A percentile compares a stretch with the other conserved stretches of the same genome.
Conservation (phyloP, 2,329 filamentous ascomycete genomes). For the Dendrostoma leiphaemia region DNA sequence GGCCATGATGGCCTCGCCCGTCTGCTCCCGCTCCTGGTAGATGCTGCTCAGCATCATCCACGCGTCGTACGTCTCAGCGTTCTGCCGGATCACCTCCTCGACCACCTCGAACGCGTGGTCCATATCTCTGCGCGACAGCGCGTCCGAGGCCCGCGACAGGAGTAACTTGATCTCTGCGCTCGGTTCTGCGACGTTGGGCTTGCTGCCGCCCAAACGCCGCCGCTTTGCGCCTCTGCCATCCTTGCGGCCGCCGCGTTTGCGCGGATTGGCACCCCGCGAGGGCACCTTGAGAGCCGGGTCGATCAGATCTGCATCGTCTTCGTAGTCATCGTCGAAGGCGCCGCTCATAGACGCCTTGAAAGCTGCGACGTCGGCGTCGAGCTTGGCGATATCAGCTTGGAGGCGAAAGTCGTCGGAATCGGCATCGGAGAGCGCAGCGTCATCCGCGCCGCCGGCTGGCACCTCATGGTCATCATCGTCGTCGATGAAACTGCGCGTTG, state of each 20-base stretch:
- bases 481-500: slow-evolving; percentile 6
- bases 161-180: slow-evolving; percentile 69
- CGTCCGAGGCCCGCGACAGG: slow-evolving; percentile 64
- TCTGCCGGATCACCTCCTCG: slow-evolving; percentile 65
- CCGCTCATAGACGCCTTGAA: slow-evolving; percentile 28
- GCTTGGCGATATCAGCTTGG: slow-evolving; percentile 35
- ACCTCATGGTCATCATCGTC: slow-evolving; percentile 23
- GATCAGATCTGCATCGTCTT: slow-evolving; percentile 5
- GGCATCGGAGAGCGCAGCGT: slow-evolving; percentile 31
- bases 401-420: slow-evolving; percentile 42
- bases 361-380: slow-evolving; percentile 34
- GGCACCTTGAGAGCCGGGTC: slow-evolving; percentile 12
- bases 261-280: slow-evolving; percentile 17
- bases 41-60: slow-evolving; percentile 63
- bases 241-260: not conserved
- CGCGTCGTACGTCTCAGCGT: slow-evolving; percentile 64
- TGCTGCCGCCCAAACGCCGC: slow-evolving; percentile 40
- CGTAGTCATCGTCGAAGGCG: slow-evolving; percentile 5
- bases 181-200: slow-evolving; percentile 63
- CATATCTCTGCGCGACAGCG: slow-evolving; percentile 59
- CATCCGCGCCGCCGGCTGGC: slow-evolving; percentile 17
- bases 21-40: slow-evolving; percentile 58
- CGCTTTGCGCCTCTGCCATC: too few relatives aligned
- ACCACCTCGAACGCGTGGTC: slow-evolving; percentile 57
- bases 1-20: slow-evolving; percentile 56